Percentiles rank a stretch among this genome's conserved stretches.
Evolutionary conservation across 148 eudicot genomes (phyloP).

Genomic region (Camellia japonica): DNA sequence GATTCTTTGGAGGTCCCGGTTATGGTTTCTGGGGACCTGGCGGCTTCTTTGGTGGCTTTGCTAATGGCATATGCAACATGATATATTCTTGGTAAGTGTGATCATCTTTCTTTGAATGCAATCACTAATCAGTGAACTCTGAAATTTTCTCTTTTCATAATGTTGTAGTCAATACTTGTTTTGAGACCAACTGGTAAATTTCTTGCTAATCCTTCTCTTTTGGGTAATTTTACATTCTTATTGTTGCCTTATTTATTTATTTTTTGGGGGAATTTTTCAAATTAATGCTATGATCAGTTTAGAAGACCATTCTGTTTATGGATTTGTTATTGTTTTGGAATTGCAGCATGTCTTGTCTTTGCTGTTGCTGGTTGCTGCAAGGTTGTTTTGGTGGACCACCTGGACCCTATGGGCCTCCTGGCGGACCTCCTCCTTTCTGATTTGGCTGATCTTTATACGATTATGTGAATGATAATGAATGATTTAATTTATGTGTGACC

Average conservation of each 20-base stretch:
- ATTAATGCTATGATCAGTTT: not conserved
- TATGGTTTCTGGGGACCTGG: slow-evolving; percentile 12
- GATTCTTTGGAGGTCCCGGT: slow-evolving; percentile 7
- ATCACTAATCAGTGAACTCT: too few relatives aligned
- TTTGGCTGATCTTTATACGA: not conserved
- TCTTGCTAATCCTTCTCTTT: too few relatives aligned
- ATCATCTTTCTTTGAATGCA: not conserved
- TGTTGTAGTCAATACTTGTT: too few relatives aligned
- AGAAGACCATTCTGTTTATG: not conserved
- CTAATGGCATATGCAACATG: slow-evolving; percentile 26
- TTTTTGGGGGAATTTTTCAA: not conserved
- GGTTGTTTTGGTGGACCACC: slow-evolving; percentile 27
- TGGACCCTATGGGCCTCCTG: slow-evolving; percentile 16
- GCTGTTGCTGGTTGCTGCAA: slow-evolving; percentile 35
- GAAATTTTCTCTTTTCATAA: too few relatives aligned
- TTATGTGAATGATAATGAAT: not conserved
- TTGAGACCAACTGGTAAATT: too few relatives aligned
- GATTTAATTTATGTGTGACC: too few relatives aligned
- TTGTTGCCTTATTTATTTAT: too few relatives aligned
- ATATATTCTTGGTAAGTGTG: slow-evolving; percentile 20
- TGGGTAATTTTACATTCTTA: too few relatives aligned
- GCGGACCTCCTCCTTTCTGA: slow-evolving; percentile 13
- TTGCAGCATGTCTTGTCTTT: slow-evolving; percentile 27
- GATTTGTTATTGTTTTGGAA: not conserved
- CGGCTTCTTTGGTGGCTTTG: slow-evolving; percentile 28